Evolutionary conservation across 305 asterid genomes (phyloP).

Genomic region (Fraxinus velutina): DNA sequence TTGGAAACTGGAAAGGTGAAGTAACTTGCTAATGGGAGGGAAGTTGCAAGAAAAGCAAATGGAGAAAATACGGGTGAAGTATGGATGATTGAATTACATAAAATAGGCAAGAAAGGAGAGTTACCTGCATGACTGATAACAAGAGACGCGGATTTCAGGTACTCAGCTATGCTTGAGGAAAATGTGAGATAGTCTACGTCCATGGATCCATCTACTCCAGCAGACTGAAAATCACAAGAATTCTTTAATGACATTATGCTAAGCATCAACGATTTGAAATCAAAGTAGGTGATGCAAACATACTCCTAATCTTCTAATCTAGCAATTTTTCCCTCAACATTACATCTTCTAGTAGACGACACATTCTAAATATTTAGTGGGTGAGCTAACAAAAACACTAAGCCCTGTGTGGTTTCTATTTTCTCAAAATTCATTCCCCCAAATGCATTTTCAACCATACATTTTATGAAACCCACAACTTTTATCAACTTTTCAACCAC

Average conservation of each 20-base stretch:
- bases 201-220: constrained; percentile 34
- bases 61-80: not conserved
- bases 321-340: not conserved
- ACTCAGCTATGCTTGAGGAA: constrained; percentile 86
- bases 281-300: not conserved
- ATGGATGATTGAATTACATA: not conserved
- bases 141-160: constrained; percentile 73
- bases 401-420: too few relatives aligned
- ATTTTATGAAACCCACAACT: too few relatives aligned
- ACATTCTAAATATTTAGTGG: not conserved
- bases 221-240: constrained; percentile 40
- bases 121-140: constrained; percentile 93
- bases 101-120: not conserved
- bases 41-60: not conserved
- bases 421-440: too few relatives aligned
- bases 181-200: constrained; percentile 71
- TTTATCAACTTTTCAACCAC: too few relatives aligned
- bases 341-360: too few relatives aligned
- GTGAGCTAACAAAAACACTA: not conserved
- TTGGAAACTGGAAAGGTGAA: not conserved
- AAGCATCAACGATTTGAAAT: not conserved
- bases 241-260: not conserved
- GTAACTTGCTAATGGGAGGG: not conserved
- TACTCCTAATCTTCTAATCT: not conserved
- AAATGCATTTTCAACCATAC: too few relatives aligned